These are phyloP conservation scores for Solidago caesia DNA, from an alignment of 129 eudicot genomes.

Conservation along the genomic window DNA sequence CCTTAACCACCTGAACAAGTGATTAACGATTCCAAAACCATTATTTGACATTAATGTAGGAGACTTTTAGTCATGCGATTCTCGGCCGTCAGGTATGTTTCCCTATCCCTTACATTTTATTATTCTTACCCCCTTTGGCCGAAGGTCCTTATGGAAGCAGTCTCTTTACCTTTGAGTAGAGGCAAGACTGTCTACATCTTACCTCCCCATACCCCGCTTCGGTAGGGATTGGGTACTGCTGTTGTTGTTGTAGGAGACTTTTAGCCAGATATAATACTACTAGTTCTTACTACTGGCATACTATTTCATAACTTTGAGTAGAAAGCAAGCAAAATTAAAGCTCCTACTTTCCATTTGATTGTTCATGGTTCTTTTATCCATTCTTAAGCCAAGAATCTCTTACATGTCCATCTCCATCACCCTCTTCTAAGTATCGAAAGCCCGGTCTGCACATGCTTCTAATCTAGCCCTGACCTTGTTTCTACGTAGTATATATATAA, in stretches of 20 bases:
- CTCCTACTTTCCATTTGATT: conserved; percentile 25
- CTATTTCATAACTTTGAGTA: conserved; percentile 38
- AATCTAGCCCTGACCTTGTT: conserved; percentile 20
- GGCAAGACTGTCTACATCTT: too few relatives aligned
- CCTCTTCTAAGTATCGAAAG: conserved; percentile 22
- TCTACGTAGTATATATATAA: not conserved
- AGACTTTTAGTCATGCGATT: not conserved
- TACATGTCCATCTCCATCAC: conserved; percentile 34
- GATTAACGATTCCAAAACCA: conserved; percentile 16
- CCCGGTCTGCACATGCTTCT: conserved; percentile 30
- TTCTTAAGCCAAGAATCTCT: conserved; percentile 49
- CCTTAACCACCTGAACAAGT: conserved; percentile 9
- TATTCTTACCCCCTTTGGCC: too few relatives aligned
- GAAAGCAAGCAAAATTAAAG: conserved; percentile 50
- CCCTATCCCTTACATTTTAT: too few relatives aligned
- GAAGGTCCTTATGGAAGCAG: too few relatives aligned
- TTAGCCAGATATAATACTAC: conserved; percentile 11
- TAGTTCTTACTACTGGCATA: conserved; percentile 6
- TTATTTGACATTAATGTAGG: not conserved
- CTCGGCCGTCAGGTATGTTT: too few relatives aligned
- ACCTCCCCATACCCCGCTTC: too few relatives aligned
- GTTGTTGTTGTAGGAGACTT: not conserved
- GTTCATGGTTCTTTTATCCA: conserved; percentile 36
- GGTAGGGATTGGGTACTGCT: too few relatives aligned
- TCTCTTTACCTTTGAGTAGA: too few relatives aligned